Evolutionary conservation across 2,329 filamentous ascomycete species (phyloP).

Genomic region (Madurella mycetomatis): DNA sequence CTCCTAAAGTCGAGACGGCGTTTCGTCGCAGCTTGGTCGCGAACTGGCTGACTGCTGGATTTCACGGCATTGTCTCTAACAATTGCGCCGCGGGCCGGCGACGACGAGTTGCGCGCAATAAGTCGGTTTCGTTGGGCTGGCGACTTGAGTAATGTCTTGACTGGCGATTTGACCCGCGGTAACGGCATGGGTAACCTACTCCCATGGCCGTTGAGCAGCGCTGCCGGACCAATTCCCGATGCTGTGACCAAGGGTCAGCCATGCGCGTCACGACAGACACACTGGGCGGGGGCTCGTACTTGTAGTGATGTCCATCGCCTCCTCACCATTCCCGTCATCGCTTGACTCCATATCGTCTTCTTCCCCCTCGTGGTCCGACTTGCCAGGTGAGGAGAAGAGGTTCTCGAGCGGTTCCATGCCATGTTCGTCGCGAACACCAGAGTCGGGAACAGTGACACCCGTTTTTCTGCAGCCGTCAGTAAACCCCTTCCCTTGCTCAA

Average conservation of each 20-base stretch:
- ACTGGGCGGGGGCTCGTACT: conserved; percentile 20
- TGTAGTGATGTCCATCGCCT: conserved; percentile 50
- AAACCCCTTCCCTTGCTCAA: neutral
- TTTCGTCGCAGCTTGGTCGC: conserved; percentile 40
- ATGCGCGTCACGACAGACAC: neutral
- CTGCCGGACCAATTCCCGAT: conserved; percentile 39
- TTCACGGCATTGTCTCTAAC: conserved; percentile 17
- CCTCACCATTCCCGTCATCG: conserved; percentile 34
- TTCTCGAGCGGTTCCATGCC: conserved; percentile 84
- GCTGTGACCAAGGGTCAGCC: conserved; percentile 32
- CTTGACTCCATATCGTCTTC: conserved; percentile 21
- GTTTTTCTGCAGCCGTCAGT: conserved; percentile 64
- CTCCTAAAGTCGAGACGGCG: conserved; percentile 51
- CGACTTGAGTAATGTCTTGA: conserved; percentile 57
- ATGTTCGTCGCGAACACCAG: conserved; percentile 78
- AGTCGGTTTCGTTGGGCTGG: conserved; percentile 60
- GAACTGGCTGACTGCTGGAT: conserved; percentile 21
- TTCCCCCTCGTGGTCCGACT: conserved; percentile 33
- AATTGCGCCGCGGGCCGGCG: conserved; percentile 41
- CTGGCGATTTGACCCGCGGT: conserved; percentile 53
- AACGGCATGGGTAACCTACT: conserved; percentile 40
- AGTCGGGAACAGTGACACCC: conserved; percentile 74
- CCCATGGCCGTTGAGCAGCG: conserved; percentile 49
- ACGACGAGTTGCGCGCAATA: conserved; percentile 47
- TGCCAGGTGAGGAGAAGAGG: conserved; percentile 77